Conservation (phyloP, 2,329 filamentous ascomycete genomes). For the Pseudogymnoascus sp. region DNA sequence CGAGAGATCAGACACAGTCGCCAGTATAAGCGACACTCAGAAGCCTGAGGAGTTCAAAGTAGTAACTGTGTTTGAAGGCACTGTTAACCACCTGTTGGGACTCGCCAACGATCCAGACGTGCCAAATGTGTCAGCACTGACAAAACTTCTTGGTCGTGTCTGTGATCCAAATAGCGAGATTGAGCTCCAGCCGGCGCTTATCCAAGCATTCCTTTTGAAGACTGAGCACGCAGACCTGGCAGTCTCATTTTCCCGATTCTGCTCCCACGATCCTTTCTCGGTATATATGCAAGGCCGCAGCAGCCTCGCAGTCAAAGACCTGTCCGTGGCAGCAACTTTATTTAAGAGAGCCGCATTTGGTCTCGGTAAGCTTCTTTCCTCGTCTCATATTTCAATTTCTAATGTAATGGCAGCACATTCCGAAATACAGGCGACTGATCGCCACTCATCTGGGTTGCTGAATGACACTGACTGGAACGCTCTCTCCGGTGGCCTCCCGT, state of each 20-base stretch:
- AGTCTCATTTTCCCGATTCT: slow-evolving; percentile 47
- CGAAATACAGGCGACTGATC: slow-evolving; percentile 28
- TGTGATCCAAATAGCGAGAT: slow-evolving; percentile 59
- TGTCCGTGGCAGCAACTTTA: slow-evolving; percentile 60
- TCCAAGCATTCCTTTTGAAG: slow-evolving; percentile 55
- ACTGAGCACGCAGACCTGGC: slow-evolving; percentile 52
- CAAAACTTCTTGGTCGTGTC: slow-evolving; percentile 57
- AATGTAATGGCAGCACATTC: slow-evolving; percentile 20
- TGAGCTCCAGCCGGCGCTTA: slow-evolving; percentile 50
- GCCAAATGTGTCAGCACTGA: slow-evolving; percentile 51
- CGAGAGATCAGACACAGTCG: slow-evolving; percentile 28
- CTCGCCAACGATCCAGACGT: slow-evolving; percentile 43
- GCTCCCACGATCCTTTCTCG: slow-evolving; percentile 51
- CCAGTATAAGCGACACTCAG: slow-evolving; percentile 29
- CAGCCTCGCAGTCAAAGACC: slow-evolving; percentile 64
- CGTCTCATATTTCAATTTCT: neutral
- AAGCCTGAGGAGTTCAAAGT: slow-evolving; percentile 39
- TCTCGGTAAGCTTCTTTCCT: slow-evolving; percentile 55
- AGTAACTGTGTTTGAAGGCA: slow-evolving; percentile 51
- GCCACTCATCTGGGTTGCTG: slow-evolving; percentile 58
- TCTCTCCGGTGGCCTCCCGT: slow-evolving; percentile 64
- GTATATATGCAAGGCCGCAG: slow-evolving; percentile 82
- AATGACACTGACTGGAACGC: slow-evolving; percentile 65
- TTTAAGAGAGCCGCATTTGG: slow-evolving; percentile 80
- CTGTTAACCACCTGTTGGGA: slow-evolving; percentile 55